Evolutionary conservation across 345 rosid species (phyloP).

Genomic region (Geranium rotundifolium): DNA sequence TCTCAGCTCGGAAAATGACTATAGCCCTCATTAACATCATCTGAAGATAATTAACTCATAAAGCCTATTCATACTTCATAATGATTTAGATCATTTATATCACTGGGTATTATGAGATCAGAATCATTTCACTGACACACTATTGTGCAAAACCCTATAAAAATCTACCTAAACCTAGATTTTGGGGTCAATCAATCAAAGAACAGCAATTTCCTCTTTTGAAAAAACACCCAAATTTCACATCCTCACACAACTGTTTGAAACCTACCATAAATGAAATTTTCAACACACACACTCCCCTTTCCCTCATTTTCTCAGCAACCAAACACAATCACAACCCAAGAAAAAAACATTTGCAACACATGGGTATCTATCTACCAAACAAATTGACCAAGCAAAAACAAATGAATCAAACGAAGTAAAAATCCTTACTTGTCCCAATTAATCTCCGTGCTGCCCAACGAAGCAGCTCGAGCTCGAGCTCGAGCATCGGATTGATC

Average conservation of each 20-base stretch:
- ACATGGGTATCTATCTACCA: neutral
- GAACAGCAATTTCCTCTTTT: neutral
- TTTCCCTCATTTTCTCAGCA: neutral
- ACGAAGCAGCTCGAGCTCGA: conserved; percentile 16
- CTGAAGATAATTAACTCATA: too few species aligned
- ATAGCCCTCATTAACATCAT: too few species aligned
- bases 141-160: too few species aligned
- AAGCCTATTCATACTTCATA: too few species aligned
- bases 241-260: too few species aligned
- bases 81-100: too few species aligned
- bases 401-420: neutral
- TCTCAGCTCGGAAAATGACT: neutral
- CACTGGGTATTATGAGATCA: too few species aligned
- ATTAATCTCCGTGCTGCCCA: conserved; percentile 82
- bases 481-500: conserved; percentile 41
- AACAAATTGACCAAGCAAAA: neutral
- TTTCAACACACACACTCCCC: neutral
- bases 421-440: conserved; percentile 72
- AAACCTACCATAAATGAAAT: neutral
- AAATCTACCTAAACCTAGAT: too few species aligned
- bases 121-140: too few species aligned
- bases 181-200: too few species aligned
- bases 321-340: neutral
- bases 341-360: neutral
- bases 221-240: too few species aligned